Conservation (phyloP, 306 rosid species). For the Trifolium repens region DNA sequence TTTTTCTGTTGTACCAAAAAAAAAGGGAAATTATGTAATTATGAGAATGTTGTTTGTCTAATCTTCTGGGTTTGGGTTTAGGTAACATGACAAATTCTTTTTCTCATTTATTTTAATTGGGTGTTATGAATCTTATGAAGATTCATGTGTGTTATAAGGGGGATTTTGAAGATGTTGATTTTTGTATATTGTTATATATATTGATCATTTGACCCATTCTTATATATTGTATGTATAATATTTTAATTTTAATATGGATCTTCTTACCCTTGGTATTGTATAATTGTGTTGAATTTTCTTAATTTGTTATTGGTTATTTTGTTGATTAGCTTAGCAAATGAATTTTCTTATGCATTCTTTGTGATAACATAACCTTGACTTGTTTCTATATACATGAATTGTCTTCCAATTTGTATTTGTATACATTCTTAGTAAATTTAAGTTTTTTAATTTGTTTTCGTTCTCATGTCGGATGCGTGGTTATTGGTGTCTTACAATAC, state of each 20-base stretch:
- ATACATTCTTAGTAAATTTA: no score
- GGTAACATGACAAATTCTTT: slow-evolving; percentile 8
- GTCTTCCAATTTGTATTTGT: no score
- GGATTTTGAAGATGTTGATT: slow-evolving; percentile 20
- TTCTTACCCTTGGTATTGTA: not conserved
- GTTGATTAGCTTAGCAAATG: not conserved
- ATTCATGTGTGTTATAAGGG: not conserved
- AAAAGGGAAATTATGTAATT: not conserved
- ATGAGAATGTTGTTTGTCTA: slow-evolving; percentile 9
- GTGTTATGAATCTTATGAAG: not conserved
- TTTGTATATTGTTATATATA: slow-evolving; percentile 29
- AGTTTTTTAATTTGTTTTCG: no score
- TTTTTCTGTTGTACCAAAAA: no score
- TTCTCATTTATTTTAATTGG: not conserved
- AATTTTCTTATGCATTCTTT: not conserved
- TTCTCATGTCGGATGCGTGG: not conserved
- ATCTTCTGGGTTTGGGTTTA: slow-evolving; percentile 14
- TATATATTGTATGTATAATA: slow-evolving; percentile 26
- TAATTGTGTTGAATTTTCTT: not conserved
- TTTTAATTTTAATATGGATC: not conserved
- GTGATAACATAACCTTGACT: no score
- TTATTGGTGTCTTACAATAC: not conserved
- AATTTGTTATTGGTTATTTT: not conserved
- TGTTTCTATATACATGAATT: no score
- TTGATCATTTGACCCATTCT: slow-evolving; percentile 31